Conservation (phyloP, 305 asterid species). For the Nicotiana rustica region DNA sequence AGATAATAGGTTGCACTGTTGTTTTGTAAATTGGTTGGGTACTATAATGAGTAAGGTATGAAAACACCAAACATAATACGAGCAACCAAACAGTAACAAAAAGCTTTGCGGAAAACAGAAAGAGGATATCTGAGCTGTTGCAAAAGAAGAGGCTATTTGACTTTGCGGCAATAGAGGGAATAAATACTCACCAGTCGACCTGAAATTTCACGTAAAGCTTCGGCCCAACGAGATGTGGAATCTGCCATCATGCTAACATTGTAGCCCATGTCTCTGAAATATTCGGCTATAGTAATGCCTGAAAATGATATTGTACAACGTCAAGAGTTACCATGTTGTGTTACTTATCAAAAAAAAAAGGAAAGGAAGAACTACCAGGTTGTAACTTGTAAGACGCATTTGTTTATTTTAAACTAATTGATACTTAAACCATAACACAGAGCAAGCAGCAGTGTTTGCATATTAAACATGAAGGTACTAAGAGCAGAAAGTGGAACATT, state of each 20-base stretch:
- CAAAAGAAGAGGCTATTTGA: not conserved
- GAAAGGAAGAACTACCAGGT: not conserved
- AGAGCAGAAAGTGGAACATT: constrained; percentile 19
- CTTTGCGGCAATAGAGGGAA: not conserved
- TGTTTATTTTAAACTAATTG: not conserved
- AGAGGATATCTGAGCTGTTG: not conserved
- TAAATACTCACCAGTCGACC: constrained; percentile 80
- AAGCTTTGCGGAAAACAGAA: not conserved
- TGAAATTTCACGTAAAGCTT: constrained; percentile 98
- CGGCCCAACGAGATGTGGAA: constrained; percentile 99
- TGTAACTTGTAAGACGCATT: not conserved
- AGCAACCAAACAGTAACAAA: constrained; percentile 8
- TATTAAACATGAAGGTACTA: constrained; percentile 20
- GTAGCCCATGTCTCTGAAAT: constrained; percentile 99
- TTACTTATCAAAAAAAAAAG: not conserved
- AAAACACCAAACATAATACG: not conserved
- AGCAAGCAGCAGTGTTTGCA: not conserved
- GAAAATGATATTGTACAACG: constrained; percentile 45
- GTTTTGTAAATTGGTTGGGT: not conserved
- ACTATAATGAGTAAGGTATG: not conserved
- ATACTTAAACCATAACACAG: not conserved
- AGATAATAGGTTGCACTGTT: not conserved
- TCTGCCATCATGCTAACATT: constrained; percentile 99
- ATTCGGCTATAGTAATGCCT: constrained; percentile 98
- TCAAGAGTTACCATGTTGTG: constrained; percentile 11